phyloP scores from a whole-genome alignment of 352 stramenopile genomes.

The Peronospora belbahrii region DNA sequence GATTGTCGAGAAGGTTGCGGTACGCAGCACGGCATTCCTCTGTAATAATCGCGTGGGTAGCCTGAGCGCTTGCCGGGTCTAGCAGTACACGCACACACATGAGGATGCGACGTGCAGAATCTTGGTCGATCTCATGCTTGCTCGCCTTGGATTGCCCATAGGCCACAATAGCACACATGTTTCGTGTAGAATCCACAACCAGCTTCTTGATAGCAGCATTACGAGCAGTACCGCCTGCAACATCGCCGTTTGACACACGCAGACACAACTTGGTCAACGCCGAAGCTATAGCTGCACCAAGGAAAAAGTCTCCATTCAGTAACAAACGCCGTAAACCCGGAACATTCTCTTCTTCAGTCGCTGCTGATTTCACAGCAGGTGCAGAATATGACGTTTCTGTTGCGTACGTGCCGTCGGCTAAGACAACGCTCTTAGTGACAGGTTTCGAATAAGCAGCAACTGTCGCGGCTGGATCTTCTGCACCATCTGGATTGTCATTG shows the following conservation, averaged over 20 bases:
- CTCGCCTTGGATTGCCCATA: slow-evolving; percentile 67
- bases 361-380: slow-evolving; percentile 32
- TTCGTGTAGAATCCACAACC: slow-evolving; percentile 59
- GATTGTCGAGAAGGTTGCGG: slow-evolving; percentile 59
- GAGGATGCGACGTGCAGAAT: slow-evolving; percentile 93
- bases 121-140: slow-evolving; percentile 87
- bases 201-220: slow-evolving; percentile 53
- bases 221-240: slow-evolving; percentile 40
- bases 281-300: slow-evolving; percentile 88
- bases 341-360: slow-evolving; percentile 57
- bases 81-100: slow-evolving; percentile 93
- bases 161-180: slow-evolving; percentile 66
- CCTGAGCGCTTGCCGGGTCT: slow-evolving; percentile 77
- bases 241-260: slow-evolving; percentile 54
- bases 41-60: slow-evolving; percentile 68
- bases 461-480: slow-evolving; percentile 15
- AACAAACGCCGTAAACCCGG: slow-evolving; percentile 84
- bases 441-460: slow-evolving; percentile 78
- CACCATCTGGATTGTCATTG: slow-evolving; percentile 16
- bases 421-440: slow-evolving; percentile 96
- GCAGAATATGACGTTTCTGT: slow-evolving; percentile 92
- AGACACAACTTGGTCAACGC: slow-evolving; percentile 97
- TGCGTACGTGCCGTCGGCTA: slow-evolving; percentile 98
- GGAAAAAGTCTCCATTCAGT: slow-evolving; percentile 94
- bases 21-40: slow-evolving; percentile 77